A percentile compares a stretch with the other conserved stretches of the same genome.
Conservation (phyloP, 495 filamentous ascomycete genomes). For the Annulohypoxylon maeteangense region DNA sequence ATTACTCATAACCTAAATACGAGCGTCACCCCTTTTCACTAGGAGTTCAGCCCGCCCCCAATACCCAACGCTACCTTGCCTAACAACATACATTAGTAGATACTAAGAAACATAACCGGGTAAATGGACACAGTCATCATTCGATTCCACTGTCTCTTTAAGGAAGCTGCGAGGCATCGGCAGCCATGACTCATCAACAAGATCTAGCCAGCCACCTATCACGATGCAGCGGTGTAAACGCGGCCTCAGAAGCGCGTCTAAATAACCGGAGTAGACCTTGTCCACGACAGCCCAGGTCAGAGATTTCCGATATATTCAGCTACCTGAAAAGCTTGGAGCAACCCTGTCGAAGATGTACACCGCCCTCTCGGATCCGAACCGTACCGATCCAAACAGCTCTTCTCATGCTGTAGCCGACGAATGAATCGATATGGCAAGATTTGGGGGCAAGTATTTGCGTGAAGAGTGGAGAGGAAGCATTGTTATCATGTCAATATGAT, state of each 20-base stretch:
- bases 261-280: neutral
- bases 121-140: neutral
- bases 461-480: neutral
- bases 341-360: slow-evolving; percentile 1
- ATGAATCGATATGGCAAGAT: neutral
- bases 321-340: neutral
- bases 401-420: neutral
- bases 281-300: neutral
- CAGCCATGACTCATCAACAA: neutral
- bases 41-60: neutral
- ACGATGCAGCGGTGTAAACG: neutral
- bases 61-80: neutral
- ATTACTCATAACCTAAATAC: neutral
- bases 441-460: neutral
- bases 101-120: neutral
- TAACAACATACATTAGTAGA: neutral
- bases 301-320: neutral
- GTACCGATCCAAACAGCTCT: neutral
- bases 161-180: neutral
- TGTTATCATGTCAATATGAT: neutral
- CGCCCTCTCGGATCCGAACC: slow-evolving; percentile 1
- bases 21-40: neutral
- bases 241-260: neutral
- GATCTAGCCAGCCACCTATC: neutral
- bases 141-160: neutral